Conservation (phyloP, 495 filamentous ascomycete genomes). For the Penicillium herquei region DNA sequence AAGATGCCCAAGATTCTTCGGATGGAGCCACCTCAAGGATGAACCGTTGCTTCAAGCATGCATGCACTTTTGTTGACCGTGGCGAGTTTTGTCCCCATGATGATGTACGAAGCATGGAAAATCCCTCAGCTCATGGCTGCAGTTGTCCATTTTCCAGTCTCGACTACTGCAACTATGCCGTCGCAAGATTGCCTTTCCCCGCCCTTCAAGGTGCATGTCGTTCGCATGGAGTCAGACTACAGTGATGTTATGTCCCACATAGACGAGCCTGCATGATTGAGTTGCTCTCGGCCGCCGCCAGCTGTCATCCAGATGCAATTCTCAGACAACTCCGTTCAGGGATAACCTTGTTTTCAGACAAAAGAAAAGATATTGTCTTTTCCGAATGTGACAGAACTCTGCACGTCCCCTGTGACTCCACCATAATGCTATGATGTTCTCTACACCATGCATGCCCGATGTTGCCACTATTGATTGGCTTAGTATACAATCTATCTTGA, state of each 20-base stretch:
- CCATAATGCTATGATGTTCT: slow-evolving; percentile 13
- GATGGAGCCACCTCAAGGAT: slow-evolving; percentile 33
- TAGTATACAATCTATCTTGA: slow-evolving; percentile 19
- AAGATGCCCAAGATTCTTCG: slow-evolving; percentile 35
- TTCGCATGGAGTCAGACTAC: slow-evolving; percentile 28
- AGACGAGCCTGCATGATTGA: slow-evolving; percentile 42
- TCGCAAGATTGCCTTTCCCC: slow-evolving; percentile 35
- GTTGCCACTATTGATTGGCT: slow-evolving; percentile 22
- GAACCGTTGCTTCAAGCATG: slow-evolving; percentile 41
- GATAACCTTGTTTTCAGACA: slow-evolving; percentile 29
- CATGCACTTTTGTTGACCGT: slow-evolving; percentile 41
- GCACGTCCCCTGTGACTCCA: slow-evolving; percentile 23
- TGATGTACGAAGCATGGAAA: slow-evolving; percentile 35
- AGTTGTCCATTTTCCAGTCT: slow-evolving; percentile 24
- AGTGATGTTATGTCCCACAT: slow-evolving; percentile 33
- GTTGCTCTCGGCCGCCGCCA: slow-evolving; percentile 35
- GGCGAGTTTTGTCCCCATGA: slow-evolving; percentile 31
- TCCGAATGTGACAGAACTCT: slow-evolving; percentile 20
- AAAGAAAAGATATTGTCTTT: slow-evolving; percentile 20
- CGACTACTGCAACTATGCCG: slow-evolving; percentile 36
- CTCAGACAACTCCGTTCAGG: slow-evolving; percentile 26
- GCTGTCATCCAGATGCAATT: slow-evolving; percentile 41
- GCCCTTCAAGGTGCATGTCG: slow-evolving; percentile 30
- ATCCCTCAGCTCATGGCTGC: slow-evolving; percentile 42
- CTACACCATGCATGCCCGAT: slow-evolving; percentile 7